Base-by-base conservation (phyloP, 768 basidiomycete species). In the Mrakia gelida region DNA sequence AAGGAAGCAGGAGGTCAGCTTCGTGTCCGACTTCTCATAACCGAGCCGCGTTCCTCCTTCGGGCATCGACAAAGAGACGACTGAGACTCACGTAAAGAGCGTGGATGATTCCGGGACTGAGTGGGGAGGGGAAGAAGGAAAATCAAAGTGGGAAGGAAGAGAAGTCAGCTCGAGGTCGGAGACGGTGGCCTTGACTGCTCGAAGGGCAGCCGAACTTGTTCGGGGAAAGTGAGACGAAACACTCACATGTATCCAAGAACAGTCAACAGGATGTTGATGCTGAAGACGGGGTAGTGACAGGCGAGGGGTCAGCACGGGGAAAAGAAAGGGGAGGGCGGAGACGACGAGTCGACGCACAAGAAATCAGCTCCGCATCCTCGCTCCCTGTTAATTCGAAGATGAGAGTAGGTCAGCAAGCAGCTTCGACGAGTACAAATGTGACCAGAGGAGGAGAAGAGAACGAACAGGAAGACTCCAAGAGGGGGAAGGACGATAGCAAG, bases 381-480 rank as follows among this genome's bases (percentile, higher is more conserved):
- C 73, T 73, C 73, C 28, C 73, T 73, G 73, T 52, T 26, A 8
- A 8, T 3, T 38, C 38, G 54, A 52, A 18, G 13, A 10, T 21
- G 21, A 34, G 18, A 56, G 59, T 45, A 38, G 54, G 61, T 59
- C 34, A 59, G 54, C 28, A 54, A 73, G 49, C 32, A 59, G n/a
- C 15, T 28, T 13, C 10, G 1, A 18, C 4, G 11, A 38, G 38
- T 38, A 3, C 38, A 38, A 38, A 38, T 8, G 38, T 3, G 38
- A 38, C 38, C 38, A 38, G 38, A n/a, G 34, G 54, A 34, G 18
- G 30, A 38, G 28, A 13, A 18, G 30, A 8, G 41, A 6, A 73
- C 54, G 32, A 18, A 73, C 73, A 75, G 75, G 75, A 75, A 75
- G 75, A 75, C 75, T 43, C 75, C 75, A 26, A 75, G 62, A 75